These are phyloP conservation scores for Cafeteria roenbergensis DNA, from an alignment of 108 stramenopile species.

Conservation along the genomic window DNA sequence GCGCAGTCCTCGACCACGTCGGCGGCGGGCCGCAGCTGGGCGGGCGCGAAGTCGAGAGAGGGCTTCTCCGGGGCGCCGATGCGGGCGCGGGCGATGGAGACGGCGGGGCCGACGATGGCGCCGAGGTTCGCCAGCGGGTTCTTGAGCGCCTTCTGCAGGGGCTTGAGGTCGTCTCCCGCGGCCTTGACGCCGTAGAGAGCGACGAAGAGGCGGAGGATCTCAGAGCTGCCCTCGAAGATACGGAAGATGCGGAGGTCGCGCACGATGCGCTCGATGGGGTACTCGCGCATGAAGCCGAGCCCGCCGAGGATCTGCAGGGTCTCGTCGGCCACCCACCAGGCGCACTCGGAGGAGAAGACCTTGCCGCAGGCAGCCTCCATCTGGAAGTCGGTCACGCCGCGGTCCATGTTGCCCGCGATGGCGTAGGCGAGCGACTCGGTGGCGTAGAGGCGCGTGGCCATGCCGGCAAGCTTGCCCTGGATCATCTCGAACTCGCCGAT, in stretches of 20 bases:
- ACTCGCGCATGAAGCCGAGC: not conserved
- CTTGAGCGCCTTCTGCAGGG: not conserved
- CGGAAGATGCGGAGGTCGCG: conserved; percentile 8
- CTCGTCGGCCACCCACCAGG: conserved; percentile 10
- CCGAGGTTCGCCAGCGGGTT: conserved; percentile 7
- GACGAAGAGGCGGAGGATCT: conserved; percentile 9
- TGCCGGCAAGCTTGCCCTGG: conserved; percentile 7
- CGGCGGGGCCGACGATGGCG: not conserved
- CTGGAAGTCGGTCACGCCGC: not conserved
- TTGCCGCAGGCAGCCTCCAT: not conserved
- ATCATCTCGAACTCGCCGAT: not conserved
- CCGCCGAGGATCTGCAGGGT: conserved; percentile 5
- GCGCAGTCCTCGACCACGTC: not conserved
- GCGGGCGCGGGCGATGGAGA: not conserved
- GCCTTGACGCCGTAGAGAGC: not conserved
- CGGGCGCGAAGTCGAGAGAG: not conserved
- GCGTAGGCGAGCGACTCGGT: conserved; percentile 1
- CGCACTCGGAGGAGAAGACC: conserved; percentile 6
- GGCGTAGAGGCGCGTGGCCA: conserved; percentile 1
- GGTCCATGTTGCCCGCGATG: conserved; percentile 6
- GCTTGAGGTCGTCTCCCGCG: conserved; percentile 1
- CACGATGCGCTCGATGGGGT: not conserved
- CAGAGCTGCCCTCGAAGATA: conserved; percentile 6
- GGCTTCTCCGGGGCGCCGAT: not conserved
- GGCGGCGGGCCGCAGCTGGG: not conserved